A percentile compares a stretch with the other conserved stretches of the same genome.
These are phyloP conservation scores for Cyamopsis tetragonoloba DNA, from an alignment of 306 rosid species.

Conservation along the genomic window DNA sequence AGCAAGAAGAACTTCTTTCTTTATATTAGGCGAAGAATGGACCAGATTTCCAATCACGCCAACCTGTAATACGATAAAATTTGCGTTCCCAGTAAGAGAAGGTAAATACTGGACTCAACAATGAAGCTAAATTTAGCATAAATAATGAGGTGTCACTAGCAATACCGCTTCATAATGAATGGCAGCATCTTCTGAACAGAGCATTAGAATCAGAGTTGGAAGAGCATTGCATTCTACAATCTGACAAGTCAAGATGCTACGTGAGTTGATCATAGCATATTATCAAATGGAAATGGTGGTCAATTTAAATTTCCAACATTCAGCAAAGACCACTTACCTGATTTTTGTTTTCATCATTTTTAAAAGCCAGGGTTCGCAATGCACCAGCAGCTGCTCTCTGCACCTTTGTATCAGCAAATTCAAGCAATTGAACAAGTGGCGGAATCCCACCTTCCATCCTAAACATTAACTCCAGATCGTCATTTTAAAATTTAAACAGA, in stretches of 20 bases:
- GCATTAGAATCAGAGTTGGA: slow-evolving; percentile 88
- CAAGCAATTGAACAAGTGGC: slow-evolving; percentile 83
- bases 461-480: slow-evolving; percentile 22
- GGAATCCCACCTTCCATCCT: slow-evolving; percentile 95
- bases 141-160: neutral
- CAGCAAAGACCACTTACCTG: slow-evolving; percentile 46
- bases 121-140: slow-evolving; percentile 2
- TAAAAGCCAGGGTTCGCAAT: slow-evolving; percentile 74
- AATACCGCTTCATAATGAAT: slow-evolving; percentile 91
- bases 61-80: slow-evolving; percentile 50
- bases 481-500: no score
- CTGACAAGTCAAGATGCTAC: slow-evolving; percentile 43
- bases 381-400: slow-evolving; percentile 98
- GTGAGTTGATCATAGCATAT: neutral
- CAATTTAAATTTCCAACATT: slow-evolving; percentile 4
- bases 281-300: no score
- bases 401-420: slow-evolving; percentile 76
- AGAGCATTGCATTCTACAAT: slow-evolving; percentile 93
- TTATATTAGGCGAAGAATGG: slow-evolving; percentile 87
- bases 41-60: slow-evolving; percentile 95
- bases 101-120: slow-evolving; percentile 2
- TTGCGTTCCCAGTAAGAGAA: slow-evolving; percentile 6
- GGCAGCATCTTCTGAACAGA: slow-evolving; percentile 85
- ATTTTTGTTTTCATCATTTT: slow-evolving; percentile 80
- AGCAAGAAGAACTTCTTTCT: slow-evolving; percentile 86